These are phyloP conservation scores for Globisporangium mamillatum DNA, from an alignment of 352 stramenopile genomes.

Conservation along the genomic window DNA sequence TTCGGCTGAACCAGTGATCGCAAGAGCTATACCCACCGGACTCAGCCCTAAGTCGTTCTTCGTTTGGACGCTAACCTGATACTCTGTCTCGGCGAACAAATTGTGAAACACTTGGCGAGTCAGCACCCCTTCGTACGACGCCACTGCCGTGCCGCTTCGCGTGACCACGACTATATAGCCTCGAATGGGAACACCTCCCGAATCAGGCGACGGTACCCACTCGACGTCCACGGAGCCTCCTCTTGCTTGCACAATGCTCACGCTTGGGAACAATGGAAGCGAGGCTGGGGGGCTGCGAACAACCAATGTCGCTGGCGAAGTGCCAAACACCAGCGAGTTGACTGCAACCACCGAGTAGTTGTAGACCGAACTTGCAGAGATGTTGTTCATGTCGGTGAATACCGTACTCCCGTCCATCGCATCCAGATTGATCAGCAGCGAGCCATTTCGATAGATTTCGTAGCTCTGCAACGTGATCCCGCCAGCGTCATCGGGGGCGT, in stretches of 20 bases:
- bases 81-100: slow-evolving; percentile 35
- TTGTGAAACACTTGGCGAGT: slow-evolving; percentile 20
- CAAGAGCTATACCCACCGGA: neutral
- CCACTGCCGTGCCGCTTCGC: slow-evolving; percentile 12
- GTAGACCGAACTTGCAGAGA: slow-evolving; percentile 32
- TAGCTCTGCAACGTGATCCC: slow-evolving; percentile 39
- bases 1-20: slow-evolving; percentile 26
- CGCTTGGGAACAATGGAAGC: slow-evolving; percentile 15
- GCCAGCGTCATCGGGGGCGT: slow-evolving; percentile 34
- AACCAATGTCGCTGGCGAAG: slow-evolving; percentile 8
- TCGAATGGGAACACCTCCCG: slow-evolving; percentile 28
- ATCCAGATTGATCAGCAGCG: slow-evolving; percentile 11
- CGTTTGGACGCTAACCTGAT: slow-evolving; percentile 24
- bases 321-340: slow-evolving; percentile 24
- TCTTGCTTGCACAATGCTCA: slow-evolving; percentile 19
- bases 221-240: slow-evolving; percentile 27
- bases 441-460: slow-evolving; percentile 34
- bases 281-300: slow-evolving; percentile 22
- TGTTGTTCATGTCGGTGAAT: slow-evolving; percentile 28
- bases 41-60: slow-evolving; percentile 32
- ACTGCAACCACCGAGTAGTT: slow-evolving; percentile 37
- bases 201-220: slow-evolving; percentile 26
- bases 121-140: slow-evolving; percentile 20
- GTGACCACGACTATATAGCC: slow-evolving; percentile 23
- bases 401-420: neutral